Evolutionary conservation across 2,329 filamentous ascomycete genomes (phyloP), one percentile per base, ranked within the genome.

Genomic region (Colletotrichum sp.): DNA sequence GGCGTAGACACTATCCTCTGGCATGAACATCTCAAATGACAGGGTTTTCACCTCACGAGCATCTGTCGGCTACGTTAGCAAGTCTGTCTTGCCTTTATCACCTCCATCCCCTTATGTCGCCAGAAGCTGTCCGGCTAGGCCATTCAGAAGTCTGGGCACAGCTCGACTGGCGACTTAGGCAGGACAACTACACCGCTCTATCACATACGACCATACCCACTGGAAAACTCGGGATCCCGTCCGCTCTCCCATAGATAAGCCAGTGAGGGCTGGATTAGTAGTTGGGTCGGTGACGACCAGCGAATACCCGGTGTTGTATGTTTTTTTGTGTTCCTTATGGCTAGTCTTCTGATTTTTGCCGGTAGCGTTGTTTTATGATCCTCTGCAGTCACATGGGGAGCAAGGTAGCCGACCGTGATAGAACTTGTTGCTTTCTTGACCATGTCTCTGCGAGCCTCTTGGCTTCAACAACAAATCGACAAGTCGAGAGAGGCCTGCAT

Each of bases 141-240:
- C n/a, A n/a, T 28, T 28, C 13, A 59, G 55, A 24, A 59, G 26
- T 24, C 16, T 26, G 26, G 24, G 24, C 18, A 18, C 15, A 26
- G 9, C 26, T 34, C 8, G 13, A 12, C 28, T 28, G 28, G 28
- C 15, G 21, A 62, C 28, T 62, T 62, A 32, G 9, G 8, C 28
- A 62, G 18, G 8, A 32, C 28, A n/a, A 5, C 18, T 8, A 5
- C 6, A 5, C 0, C 1, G 0, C 0, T 4, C 10, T 4, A 44
- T 2, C 12, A 57, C 71, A 69, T 55, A 62, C 57, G 55, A 70
- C 21, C 57, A 63, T 32, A 70, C 66, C 71, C 52, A 69, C 65
- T 70, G 57, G 71, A 73, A 12, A 69, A 73, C 65, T 73, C 55
- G 65, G 71, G 64, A 72, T 70, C 32, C 55, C 52, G 70, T 69